These are phyloP conservation scores for Cardiospermum halicacabum DNA, from an alignment of 345 rosid genomes.

Conservation along the genomic window DNA sequence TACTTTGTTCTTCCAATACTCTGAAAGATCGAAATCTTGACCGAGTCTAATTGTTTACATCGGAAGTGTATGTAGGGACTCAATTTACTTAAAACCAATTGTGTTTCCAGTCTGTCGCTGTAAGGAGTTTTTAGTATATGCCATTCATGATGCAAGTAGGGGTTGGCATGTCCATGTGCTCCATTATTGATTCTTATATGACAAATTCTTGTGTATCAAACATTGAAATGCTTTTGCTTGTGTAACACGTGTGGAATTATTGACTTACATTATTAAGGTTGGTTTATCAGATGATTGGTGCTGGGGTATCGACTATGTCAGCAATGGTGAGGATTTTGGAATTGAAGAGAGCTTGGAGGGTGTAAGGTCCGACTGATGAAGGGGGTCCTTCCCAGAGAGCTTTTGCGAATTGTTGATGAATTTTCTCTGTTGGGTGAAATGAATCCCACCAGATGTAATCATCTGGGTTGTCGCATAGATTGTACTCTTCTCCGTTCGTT, in stretches of 20 bases:
- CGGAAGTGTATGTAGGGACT: background rate
- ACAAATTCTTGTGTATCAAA: background rate
- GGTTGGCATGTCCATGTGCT: conserved; percentile 11
- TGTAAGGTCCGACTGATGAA: conserved; percentile 31
- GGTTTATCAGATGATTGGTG: background rate
- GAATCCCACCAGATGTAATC: conserved; percentile 53
- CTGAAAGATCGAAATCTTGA: background rate
- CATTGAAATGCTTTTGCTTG: background rate
- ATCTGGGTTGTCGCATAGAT: conserved; percentile 31
- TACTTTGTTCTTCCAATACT: too few relatives aligned
- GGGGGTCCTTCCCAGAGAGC: conserved; percentile 31
- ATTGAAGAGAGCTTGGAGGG: conserved; percentile 28
- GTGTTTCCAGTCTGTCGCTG: conserved; percentile 14
- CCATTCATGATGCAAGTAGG: background rate
- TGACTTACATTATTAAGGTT: too few relatives aligned
- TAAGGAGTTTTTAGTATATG: background rate
- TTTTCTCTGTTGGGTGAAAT: conserved; percentile 41
- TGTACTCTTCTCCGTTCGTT: conserved; percentile 18
- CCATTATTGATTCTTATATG: conserved; percentile 2
- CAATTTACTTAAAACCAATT: background rate
- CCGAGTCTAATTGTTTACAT: background rate
- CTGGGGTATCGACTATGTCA: conserved; percentile 31
- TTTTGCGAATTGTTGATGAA: conserved; percentile 39
- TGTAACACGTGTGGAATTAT: conserved; percentile 3
- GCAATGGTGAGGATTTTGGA: conserved; percentile 26